Base-by-base conservation (phyloP, 768 basidiomycete genomes). In the Leucogyrophana mollusca region DNA sequence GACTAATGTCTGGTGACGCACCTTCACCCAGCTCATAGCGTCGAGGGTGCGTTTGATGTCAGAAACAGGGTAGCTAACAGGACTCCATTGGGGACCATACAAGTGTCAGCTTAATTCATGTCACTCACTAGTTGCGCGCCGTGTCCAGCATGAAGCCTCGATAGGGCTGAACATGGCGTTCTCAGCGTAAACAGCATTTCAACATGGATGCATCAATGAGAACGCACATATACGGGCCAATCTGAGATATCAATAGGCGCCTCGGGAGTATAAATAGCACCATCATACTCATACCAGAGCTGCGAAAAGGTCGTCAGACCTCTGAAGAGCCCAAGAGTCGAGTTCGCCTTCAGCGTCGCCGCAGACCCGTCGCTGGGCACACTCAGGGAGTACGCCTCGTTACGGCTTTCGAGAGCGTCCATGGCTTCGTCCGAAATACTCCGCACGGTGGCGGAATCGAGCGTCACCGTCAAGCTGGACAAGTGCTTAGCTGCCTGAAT, bases 81-180 rank as follows among this genome's bases (percentile, higher is more conserved):
- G 13, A 24, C 21, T 16, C 47, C 20, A 43, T 18, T 27, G 32
- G 27, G 34, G 32, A 11, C 18, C 17, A 16, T 22, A 14, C 21
- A 20, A 21, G 39, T 40, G 32, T 32, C 7, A 50, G 23, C 3
- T 51, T 35, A 21, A 46, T 13, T 20, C 23, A n/a, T 21, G 7
- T 13, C 1, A 66, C 82, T 47, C 56, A 85, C 81, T 71, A 93
- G 66, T 90, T 85, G 20, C 90, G 71, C 1, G 88, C 72, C 0
- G 90, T 92, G 59, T 93, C 90, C 10, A 93, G 73, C 79, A 91
- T 79, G 45, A 90, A 73, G 8, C 85, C 88, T 17, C 90, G 79
- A 59, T 83, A 87, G 0, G 83, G 83, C 84, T 86, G 52, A 5
- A 25, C 41, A 36, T 20, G 17, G 39, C 14, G 36, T 33, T 35